Conservation (phyloP, 768 basidiomycete species). For the Termitomyces sp. region DNA sequence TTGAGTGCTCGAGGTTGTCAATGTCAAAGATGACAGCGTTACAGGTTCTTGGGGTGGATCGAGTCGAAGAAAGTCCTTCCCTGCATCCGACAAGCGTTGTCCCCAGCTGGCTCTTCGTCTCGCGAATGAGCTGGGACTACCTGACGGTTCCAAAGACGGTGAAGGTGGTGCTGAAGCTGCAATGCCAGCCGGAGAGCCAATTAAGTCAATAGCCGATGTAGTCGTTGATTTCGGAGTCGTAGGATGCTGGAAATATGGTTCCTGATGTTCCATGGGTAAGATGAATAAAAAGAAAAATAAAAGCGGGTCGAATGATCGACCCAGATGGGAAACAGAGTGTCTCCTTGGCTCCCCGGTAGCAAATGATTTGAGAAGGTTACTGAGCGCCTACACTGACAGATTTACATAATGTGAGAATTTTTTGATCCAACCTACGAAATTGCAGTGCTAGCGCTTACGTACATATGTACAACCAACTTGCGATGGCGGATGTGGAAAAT, state of each 20-base stretch:
- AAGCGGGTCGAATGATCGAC: conserved; percentile 13
- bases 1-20: conserved; percentile 14
- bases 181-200: conserved; percentile 42
- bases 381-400: no score
- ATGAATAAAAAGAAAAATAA: background rate
- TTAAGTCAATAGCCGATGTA: conserved; percentile 55
- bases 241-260: conserved; percentile 28
- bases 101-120: conserved; percentile 63
- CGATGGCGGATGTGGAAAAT: conserved; percentile 94
- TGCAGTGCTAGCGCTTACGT: no score
- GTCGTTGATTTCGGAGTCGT: conserved; percentile 38
- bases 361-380: background rate
- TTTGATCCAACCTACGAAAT: background rate
- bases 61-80: conserved; percentile 46
- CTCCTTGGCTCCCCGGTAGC: no score
- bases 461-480: no score
- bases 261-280: conserved; percentile 31
- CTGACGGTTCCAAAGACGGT: conserved; percentile 53
- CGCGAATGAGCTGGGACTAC: conserved; percentile 36
- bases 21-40: conserved; percentile 13
- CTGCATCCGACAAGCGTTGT: conserved; percentile 34
- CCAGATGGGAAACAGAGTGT: conserved; percentile 1
- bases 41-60: conserved; percentile 22
- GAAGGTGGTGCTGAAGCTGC: conserved; percentile 44
- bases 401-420: conserved; percentile 12